Evolutionary conservation across 768 basidiomycete genomes (phyloP).

Genomic region (Rhodocollybia butyracea): DNA sequence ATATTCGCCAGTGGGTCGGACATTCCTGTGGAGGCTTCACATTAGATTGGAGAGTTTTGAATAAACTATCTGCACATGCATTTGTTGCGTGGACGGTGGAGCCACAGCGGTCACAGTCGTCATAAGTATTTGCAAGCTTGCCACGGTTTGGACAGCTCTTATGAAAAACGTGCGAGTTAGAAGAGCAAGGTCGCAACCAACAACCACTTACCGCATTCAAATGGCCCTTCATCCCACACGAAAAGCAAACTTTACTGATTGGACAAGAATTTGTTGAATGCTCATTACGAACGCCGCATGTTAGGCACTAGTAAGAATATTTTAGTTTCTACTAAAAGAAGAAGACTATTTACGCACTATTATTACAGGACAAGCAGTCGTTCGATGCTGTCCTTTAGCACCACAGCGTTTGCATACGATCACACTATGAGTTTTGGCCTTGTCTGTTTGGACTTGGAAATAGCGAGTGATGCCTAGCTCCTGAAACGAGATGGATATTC

Average conservation of each 20-base stretch:
- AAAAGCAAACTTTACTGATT: conserved; percentile 76
- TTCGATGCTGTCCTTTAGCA: conserved; percentile 67
- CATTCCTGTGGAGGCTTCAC: conserved; percentile 57
- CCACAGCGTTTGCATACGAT: conserved; percentile 78
- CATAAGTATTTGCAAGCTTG: conserved; percentile 20
- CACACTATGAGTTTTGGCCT: conserved; percentile 40
- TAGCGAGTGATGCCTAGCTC: conserved; percentile 55
- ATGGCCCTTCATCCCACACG: conserved; percentile 83
- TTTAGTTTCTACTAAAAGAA: too few species aligned
- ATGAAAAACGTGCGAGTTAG: not conserved
- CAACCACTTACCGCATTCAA: conserved; percentile 52
- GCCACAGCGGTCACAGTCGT: conserved; percentile 69
- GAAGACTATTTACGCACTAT: conserved; percentile 48
- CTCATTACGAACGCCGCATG: conserved; percentile 78
- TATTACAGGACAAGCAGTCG: conserved; percentile 62
- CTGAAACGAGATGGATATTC: conserved; percentile 24
- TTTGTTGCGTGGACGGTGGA: conserved; percentile 61
- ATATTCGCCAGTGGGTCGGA: conserved; percentile 78
- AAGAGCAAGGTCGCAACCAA: not conserved
- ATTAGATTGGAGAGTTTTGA: not conserved
- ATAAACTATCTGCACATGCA: conserved; percentile 27
- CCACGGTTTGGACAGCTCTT: conserved; percentile 72
- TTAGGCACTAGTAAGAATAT: conserved; percentile 55
- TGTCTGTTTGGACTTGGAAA: conserved; percentile 49
- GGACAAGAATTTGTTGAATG: conserved; percentile 77